Conservation (phyloP, 371 early-diverging fungal genomes). For the Mortierella sp. region DNA sequence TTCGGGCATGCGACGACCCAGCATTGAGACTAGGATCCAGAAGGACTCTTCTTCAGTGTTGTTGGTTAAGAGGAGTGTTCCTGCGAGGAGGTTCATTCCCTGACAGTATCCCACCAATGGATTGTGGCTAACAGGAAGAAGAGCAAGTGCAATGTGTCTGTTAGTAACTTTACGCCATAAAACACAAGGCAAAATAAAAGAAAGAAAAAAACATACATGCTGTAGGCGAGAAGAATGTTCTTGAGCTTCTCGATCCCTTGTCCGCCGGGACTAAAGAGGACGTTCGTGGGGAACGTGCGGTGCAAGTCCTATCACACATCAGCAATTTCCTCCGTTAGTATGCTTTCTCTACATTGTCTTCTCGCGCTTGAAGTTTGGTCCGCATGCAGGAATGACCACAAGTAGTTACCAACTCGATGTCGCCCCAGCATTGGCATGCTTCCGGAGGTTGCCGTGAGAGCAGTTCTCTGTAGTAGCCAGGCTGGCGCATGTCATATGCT, state of each 20-base stretch:
- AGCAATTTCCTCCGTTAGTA: not conserved
- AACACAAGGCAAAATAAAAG: not conserved
- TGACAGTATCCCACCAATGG: conserved; percentile 60
- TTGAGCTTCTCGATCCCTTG: conserved; percentile 56
- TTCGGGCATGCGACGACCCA: conserved; percentile 51
- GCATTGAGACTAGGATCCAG: conserved; percentile 55
- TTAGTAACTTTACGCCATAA: not conserved
- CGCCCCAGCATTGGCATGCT: conserved; percentile 49
- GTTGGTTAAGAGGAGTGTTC: conserved; percentile 53
- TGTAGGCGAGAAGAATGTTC: conserved; percentile 57
- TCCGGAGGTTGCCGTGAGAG: conserved; percentile 32
- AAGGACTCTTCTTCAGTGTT: conserved; percentile 59
- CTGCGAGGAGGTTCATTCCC: conserved; percentile 60
- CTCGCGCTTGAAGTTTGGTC: not conserved
- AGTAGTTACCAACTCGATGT: conserved; percentile 54
- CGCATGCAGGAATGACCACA: not conserved
- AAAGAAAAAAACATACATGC: conserved; percentile 38
- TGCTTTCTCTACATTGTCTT: not conserved
- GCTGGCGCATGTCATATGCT: conserved; percentile 48
- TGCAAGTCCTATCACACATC: conserved; percentile 45
- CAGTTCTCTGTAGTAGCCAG: conserved; percentile 55
- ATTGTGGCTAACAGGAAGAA: conserved; percentile 35
- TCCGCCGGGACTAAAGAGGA: conserved; percentile 55
- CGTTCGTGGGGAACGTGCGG: conserved; percentile 59
- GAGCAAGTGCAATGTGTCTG: not conserved